Conservation (phyloP, 306 rosid species). For the Urtica urens region DNA sequence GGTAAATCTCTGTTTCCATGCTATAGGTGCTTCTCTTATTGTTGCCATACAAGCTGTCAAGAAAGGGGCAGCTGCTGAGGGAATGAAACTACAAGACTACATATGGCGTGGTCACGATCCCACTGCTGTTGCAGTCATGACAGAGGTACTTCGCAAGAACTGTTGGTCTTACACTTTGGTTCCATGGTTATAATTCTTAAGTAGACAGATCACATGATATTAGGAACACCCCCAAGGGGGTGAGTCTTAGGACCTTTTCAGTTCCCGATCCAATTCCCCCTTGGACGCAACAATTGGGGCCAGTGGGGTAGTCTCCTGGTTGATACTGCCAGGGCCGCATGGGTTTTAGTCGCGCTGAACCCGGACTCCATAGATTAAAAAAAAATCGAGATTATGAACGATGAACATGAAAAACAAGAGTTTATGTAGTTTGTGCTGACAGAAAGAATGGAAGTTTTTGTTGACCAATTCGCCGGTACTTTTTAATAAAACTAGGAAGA, state of each 20-base stretch:
- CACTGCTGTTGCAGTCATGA: constrained; percentile 98
- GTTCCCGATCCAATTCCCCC: no score
- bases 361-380: no score
- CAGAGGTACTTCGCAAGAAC: constrained; percentile 50
- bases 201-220: no score
- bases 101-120: constrained; percentile 99
- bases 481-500: background rate
- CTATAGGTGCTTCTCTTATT: constrained; percentile 80
- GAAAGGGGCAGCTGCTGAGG: constrained; percentile 94
- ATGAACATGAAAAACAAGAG: background rate
- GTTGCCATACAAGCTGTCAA: constrained; percentile 98
- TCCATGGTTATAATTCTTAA: no score
- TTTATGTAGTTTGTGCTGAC: background rate
- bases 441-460: background rate
- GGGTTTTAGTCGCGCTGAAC: no score
- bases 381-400: no score
- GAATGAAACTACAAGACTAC: constrained; percentile 84
- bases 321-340: no score
- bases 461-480: background rate
- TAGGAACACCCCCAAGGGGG: no score
- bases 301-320: no score
- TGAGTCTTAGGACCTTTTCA: no score
- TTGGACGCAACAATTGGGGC: no score
- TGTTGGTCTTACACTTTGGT: background rate
- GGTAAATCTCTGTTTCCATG: constrained; percentile 12